These are phyloP conservation scores for Rhododendron molle DNA, from an alignment of 148 eudicot genomes.

Conservation along the genomic window DNA sequence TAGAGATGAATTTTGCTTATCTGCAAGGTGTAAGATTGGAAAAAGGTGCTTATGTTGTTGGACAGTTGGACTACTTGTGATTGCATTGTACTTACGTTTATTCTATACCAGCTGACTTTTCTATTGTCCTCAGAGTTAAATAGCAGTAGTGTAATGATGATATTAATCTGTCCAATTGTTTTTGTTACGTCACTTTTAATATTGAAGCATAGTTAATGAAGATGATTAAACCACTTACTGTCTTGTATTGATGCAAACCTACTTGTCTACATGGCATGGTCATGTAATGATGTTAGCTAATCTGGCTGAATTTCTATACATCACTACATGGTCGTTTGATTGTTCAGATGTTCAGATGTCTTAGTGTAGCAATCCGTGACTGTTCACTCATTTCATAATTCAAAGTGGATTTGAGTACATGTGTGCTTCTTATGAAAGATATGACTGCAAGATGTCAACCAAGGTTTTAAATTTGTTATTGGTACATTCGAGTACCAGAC, in stretches of 20 bases:
- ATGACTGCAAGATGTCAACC: not conserved
- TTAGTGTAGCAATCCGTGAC: not conserved
- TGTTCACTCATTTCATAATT: not conserved
- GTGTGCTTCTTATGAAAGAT: not conserved
- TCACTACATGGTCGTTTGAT: not conserved
- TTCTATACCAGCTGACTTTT: not conserved
- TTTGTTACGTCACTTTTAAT: not conserved
- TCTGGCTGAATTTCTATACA: not conserved
- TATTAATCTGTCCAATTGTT: not conserved
- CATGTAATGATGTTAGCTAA: not conserved
- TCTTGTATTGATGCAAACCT: not conserved
- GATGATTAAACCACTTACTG: not conserved
- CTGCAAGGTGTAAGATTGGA: not conserved
- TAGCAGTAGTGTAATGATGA: not conserved
- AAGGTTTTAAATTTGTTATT: not conserved
- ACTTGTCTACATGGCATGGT: not conserved
- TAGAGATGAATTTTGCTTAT: not conserved
- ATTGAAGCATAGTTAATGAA: not conserved
- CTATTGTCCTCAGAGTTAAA: not conserved
- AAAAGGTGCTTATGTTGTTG: not conserved
- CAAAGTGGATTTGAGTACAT: not conserved
- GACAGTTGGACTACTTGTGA: not conserved
- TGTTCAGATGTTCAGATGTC: not conserved
- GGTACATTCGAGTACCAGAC: not conserved
- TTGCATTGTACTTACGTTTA: not conserved